Percentiles rank a stretch among this genome's conserved stretches.
Conservation (phyloP, 2,329 filamentous ascomycete genomes). For the Penicillium olsonii region DNA sequence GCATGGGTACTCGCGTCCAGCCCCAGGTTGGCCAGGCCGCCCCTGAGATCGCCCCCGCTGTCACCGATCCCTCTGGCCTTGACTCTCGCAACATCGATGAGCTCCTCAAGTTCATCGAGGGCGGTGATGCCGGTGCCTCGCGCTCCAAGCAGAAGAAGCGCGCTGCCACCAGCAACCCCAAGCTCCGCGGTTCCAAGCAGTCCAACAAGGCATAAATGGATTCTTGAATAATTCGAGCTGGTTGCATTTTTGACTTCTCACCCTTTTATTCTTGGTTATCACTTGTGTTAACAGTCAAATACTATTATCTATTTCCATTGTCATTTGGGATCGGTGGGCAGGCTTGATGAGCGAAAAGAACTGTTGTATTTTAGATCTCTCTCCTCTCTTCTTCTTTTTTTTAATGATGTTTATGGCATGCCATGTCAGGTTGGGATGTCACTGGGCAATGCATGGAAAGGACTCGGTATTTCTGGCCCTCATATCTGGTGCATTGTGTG, state of each 20-base stretch:
- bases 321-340: constrained; percentile 24
- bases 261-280: constrained; percentile 26
- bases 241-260: constrained; percentile 9
- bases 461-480: constrained; percentile 31
- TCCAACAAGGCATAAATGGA: constrained; percentile 33
- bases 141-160: constrained; percentile 49
- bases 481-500: constrained; percentile 29
- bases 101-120: constrained; percentile 91
- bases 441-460: constrained; percentile 35
- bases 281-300: constrained; percentile 33
- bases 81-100: constrained; percentile 90
- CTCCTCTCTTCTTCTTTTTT: constrained; percentile 35
- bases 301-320: constrained; percentile 22
- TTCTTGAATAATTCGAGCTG: constrained; percentile 13
- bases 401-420: constrained; percentile 18
- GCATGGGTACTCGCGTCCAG: constrained; percentile 60
- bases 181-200: constrained; percentile 46
- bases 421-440: constrained; percentile 25
- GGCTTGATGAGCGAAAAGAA: constrained; percentile 34
- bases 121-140: constrained; percentile 49
- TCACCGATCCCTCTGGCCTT: constrained; percentile 46
- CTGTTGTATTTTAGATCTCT: constrained; percentile 35
- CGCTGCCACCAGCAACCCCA: constrained; percentile 44
- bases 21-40: constrained; percentile 64
- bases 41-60: constrained; percentile 47